Percentiles rank a stretch among this genome's conserved stretches.
Evolutionary conservation across 1,284 basidiomycete genomes (phyloP).

Genomic region (Leccinum solheimii): DNA sequence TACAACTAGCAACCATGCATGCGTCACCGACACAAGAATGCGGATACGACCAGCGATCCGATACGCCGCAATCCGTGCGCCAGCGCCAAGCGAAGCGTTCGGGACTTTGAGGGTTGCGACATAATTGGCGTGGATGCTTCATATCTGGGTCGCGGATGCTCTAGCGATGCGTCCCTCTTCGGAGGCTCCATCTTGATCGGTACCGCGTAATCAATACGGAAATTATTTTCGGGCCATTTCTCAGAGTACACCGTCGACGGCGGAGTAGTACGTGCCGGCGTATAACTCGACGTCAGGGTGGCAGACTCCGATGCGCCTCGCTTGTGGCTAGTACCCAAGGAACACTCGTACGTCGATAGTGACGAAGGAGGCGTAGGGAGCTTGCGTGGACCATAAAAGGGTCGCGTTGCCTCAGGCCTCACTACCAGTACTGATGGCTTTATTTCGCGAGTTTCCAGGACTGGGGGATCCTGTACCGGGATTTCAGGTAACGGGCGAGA

Average conservation of each 20-base stretch:
- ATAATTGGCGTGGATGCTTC: constrained; percentile 26
- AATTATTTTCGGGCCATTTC: constrained; percentile 28
- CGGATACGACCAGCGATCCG: constrained; percentile 33
- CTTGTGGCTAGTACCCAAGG: constrained; percentile 15
- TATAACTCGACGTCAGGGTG: constrained; percentile 29
- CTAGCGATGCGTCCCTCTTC: constrained; percentile 26
- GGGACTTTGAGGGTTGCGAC: constrained; percentile 26
- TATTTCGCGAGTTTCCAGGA: constrained; percentile 23
- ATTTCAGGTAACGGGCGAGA: constrained; percentile 36
- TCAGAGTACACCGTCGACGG: constrained; percentile 36
- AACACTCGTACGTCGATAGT: constrained; percentile 27
- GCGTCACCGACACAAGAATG: constrained; percentile 35
- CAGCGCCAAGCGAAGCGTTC: constrained; percentile 28
- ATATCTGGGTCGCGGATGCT: constrained; percentile 23
- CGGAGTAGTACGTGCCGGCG: constrained; percentile 37
- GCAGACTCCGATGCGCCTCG: constrained; percentile 29
- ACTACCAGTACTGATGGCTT: constrained; percentile 16
- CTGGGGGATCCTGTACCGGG: constrained; percentile 19
- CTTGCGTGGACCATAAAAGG: constrained; percentile 32
- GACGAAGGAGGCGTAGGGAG: constrained; percentile 36
- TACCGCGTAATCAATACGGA: constrained; percentile 28
- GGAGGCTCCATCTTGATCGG: constrained; percentile 29
- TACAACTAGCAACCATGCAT: constrained; percentile 1
- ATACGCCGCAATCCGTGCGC: constrained; percentile 29
- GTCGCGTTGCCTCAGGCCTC: constrained; percentile 27